phyloP scores from a whole-genome alignment of 139 green algal genomes.

The Coelastrella sp. region DNA sequence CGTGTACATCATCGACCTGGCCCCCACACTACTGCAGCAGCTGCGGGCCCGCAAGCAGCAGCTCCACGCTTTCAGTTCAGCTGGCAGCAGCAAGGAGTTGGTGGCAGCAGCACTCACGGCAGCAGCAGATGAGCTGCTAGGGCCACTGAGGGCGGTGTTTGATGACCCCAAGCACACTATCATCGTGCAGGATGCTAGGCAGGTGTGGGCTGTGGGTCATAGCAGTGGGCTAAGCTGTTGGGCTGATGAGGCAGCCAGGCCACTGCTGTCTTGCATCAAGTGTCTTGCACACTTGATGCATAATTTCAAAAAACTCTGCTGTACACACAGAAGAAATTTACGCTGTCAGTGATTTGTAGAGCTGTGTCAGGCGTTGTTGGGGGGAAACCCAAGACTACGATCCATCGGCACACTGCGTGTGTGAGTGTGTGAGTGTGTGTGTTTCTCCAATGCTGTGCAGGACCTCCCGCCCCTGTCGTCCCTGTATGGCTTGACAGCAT shows the following conservation, averaged over 20 bases:
- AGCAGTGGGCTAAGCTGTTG: background rate
- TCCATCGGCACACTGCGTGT: too few species aligned
- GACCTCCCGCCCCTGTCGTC: background rate
- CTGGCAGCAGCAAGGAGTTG: background rate
- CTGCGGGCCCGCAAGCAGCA: background rate
- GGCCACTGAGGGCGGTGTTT: background rate
- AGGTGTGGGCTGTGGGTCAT: background rate
- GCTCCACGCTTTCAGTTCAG: background rate
- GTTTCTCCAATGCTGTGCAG: background rate
- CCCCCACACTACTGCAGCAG: background rate
- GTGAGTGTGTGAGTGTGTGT: too few species aligned
- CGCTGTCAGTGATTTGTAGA: too few species aligned
- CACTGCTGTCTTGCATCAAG: too few species aligned
- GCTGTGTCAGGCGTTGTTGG: too few species aligned
- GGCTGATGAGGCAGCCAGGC: too few species aligned
- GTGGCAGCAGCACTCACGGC: background rate
- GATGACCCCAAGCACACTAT: background rate
- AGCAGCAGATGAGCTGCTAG: background rate
- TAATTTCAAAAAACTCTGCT: too few species aligned
- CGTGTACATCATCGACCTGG: slow-evolving; percentile 16
- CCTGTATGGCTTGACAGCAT: background rate
- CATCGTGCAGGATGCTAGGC: slow-evolving; percentile 6
- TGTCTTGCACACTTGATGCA: too few species aligned
- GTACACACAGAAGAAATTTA: too few species aligned
- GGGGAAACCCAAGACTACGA: too few species aligned